Evolutionary conservation across 1,284 basidiomycete genomes (phyloP).

Genomic region (Apiotrichum mycotoxinovorans): DNA sequence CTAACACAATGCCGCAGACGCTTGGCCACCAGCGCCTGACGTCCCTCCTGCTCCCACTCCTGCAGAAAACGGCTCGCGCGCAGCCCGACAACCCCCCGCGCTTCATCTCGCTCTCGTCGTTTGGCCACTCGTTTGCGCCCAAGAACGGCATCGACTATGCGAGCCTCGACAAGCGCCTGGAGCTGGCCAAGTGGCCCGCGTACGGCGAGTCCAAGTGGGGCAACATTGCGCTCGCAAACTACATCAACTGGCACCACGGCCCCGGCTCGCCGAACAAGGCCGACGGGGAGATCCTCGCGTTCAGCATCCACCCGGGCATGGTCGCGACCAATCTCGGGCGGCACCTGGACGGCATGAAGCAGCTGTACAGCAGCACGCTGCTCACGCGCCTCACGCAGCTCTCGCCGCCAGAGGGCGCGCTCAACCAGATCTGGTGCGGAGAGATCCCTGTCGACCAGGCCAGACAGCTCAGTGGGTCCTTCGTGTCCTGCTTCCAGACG

Average conservation of each 20-base stretch:
- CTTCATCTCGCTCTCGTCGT: conserved; percentile 55
- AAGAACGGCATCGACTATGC: conserved; percentile 32
- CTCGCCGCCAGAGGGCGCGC: conserved; percentile 32
- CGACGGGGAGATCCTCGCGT: conserved; percentile 30
- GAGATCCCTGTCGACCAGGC: conserved; percentile 50
- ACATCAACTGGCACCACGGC: conserved; percentile 26
- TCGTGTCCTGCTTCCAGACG: conserved; percentile 41
- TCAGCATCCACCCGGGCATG: conserved; percentile 37
- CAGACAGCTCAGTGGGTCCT: conserved; percentile 31
- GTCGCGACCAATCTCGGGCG: conserved; percentile 31
- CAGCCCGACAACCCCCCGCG: conserved; percentile 44
- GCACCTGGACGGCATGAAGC: conserved; percentile 19
- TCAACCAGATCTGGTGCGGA: conserved; percentile 55
- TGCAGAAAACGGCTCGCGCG: conserved; percentile 42
- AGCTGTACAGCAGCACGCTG: not conserved
- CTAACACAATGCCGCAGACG: conserved; percentile 27
- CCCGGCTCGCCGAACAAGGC: not conserved
- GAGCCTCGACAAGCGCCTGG: conserved; percentile 22
- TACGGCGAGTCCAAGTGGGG: conserved; percentile 58
- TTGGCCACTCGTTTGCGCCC: conserved; percentile 39
- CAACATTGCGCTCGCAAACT: conserved; percentile 35
- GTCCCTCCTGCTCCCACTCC: conserved; percentile 55
- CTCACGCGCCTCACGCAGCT: conserved; percentile 42
- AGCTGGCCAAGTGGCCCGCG: conserved; percentile 36
- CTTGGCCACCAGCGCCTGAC: conserved; percentile 57